Conservation (phyloP, 2,329 filamentous ascomycete species). For the Penicillium polonicum region DNA sequence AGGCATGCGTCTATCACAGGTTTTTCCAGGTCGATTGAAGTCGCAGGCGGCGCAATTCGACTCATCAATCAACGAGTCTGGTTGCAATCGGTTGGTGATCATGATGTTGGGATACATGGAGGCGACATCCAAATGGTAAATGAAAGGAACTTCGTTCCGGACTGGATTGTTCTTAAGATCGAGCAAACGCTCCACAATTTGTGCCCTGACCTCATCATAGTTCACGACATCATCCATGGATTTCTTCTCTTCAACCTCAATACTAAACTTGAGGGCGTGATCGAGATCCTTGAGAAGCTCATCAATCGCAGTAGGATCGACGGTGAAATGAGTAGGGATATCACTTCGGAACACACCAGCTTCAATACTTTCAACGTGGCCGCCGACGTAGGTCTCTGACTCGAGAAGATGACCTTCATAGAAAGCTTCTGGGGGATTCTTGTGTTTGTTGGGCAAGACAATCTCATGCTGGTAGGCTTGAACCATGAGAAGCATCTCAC, state of each 20-base stretch:
- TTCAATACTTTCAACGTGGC: constrained; percentile 98
- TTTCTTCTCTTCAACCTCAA: constrained; percentile 80
- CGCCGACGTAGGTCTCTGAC: constrained; percentile 96
- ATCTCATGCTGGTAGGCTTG: constrained; percentile 92
- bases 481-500: constrained; percentile 99
- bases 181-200: constrained; percentile 71
- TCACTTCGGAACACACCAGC: constrained; percentile 95
- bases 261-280: constrained; percentile 82
- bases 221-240: constrained; percentile 75
- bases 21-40: constrained; percentile 96
- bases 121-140: constrained; percentile 97
- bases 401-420: constrained; percentile 96
- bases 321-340: constrained; percentile 88
- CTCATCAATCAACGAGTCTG: constrained; percentile 98
- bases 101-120: constrained; percentile 99
- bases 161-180: constrained; percentile 80
- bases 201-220: constrained; percentile 78
- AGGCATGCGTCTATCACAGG: constrained; percentile 87
- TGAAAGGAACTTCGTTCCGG: constrained; percentile 78
- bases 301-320: constrained; percentile 87
- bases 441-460: constrained; percentile 92
- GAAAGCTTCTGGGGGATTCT: constrained; percentile 85
- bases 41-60: constrained; percentile 96
- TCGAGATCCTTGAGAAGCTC: constrained; percentile 85
- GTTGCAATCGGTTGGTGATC: constrained; percentile 96